phyloP scores from a whole-genome alignment of 371 early-diverging fungal genomes.

The Mortierella sp. region DNA sequence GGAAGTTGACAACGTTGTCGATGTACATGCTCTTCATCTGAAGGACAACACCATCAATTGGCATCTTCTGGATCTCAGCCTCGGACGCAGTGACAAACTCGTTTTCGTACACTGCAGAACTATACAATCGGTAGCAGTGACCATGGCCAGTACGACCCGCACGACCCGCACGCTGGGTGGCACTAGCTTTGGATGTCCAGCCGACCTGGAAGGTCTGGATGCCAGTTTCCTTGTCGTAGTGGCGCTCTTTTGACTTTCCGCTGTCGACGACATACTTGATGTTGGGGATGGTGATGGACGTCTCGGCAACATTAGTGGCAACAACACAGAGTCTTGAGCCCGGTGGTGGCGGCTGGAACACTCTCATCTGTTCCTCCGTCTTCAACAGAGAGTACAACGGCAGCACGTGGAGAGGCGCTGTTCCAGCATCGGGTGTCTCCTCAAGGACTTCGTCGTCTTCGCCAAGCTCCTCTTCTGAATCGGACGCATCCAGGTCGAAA shows the following conservation, averaged over 20 bases:
- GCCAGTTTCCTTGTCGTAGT: constrained; percentile 83
- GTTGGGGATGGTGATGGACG: constrained; percentile 97
- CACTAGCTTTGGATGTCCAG: constrained; percentile 96
- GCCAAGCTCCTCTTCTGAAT: constrained; percentile 64
- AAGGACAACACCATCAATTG: constrained; percentile 95
- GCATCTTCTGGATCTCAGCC: constrained; percentile 96
- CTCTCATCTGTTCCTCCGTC: constrained; percentile 87
- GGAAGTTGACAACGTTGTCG: constrained; percentile 94
- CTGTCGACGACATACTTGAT: constrained; percentile 98
- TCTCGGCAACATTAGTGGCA: constrained; percentile 99
- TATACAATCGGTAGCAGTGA: constrained; percentile 97
- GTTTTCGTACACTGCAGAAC: constrained; percentile 93
- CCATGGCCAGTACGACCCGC: constrained; percentile 98
- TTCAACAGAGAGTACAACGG: constrained; percentile 95
- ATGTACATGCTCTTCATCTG: constrained; percentile 97
- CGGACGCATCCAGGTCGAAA: constrained; percentile 67
- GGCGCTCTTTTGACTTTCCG: constrained; percentile 95
- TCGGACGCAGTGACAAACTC: constrained; percentile 88
- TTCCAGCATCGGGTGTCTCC: constrained; percentile 49
- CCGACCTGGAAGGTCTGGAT: constrained; percentile 90
- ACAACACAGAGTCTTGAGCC: constrained; percentile 95
- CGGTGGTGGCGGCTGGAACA: constrained; percentile 89
- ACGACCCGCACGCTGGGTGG: constrained; percentile 96
- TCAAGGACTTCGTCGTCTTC: constrained; percentile 58
- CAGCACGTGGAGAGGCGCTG: constrained; percentile 81